Percentiles rank a stretch among this genome's conserved stretches.
Evolutionary conservation across 192 early-diverging fungal species (phyloP).

Genomic region (Umbelopsis ramanniana): DNA sequence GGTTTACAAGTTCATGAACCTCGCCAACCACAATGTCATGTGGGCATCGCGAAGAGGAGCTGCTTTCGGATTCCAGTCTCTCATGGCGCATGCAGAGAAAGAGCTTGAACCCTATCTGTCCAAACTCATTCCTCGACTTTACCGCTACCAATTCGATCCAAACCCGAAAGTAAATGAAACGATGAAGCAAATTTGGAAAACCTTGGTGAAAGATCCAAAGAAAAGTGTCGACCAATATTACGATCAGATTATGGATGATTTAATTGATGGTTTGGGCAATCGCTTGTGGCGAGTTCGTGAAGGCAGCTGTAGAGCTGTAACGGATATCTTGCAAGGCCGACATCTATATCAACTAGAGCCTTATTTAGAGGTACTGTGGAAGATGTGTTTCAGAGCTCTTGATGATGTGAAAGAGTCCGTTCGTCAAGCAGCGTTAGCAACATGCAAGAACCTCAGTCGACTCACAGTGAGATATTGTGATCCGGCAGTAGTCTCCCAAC

Average conservation of each 20-base stretch:
- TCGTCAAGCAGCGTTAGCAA: constrained; percentile 75
- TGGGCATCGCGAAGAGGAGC: constrained; percentile 91
- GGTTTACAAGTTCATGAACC: constrained; percentile 91
- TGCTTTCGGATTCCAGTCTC: constrained; percentile 82
- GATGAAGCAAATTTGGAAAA: constrained; percentile 92
- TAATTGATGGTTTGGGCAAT: constrained; percentile 76
- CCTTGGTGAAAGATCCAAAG: constrained; percentile 69
- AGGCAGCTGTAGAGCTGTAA: constrained; percentile 74
- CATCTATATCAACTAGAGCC: constrained; percentile 71
- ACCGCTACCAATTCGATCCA: constrained; percentile 91
- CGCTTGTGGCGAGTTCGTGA: constrained; percentile 89
- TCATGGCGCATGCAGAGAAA: constrained; percentile 77
- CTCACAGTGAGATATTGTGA: constrained; percentile 89
- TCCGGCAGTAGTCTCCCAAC: constrained; percentile 57
- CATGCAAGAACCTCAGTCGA: constrained; percentile 78
- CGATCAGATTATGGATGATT: constrained; percentile 81
- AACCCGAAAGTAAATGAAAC: constrained; percentile 83
- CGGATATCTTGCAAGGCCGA: constrained; percentile 72
- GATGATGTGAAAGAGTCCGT: constrained; percentile 97
- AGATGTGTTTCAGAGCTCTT: constrained; percentile 85
- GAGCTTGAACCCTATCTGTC: constrained; percentile 82
- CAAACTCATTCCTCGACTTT: constrained; percentile 81
- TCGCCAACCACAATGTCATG: constrained; percentile 91
- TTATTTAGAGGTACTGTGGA: constrained; percentile 84
- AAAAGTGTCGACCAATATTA: constrained; percentile 77